phyloP scores from a whole-genome alignment of 352 stramenopile species.

The Thalassiosira exigua region DNA sequence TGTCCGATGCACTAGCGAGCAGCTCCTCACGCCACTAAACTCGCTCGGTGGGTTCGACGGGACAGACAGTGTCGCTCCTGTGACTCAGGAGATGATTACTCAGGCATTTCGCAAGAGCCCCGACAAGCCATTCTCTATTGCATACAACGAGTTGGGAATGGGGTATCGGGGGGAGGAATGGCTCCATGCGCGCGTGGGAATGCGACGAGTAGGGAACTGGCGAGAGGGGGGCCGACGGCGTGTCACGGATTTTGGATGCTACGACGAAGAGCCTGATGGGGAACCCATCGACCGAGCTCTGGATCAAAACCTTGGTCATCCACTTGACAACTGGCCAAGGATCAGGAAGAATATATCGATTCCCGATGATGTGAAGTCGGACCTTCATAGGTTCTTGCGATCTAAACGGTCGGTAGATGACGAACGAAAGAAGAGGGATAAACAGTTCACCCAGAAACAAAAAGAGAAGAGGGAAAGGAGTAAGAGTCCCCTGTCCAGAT shows the following conservation, averaged over 20 bases:
- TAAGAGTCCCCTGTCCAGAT: too few relatives aligned
- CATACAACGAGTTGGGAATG: conserved; percentile 2
- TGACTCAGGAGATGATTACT: not conserved
- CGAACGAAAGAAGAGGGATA: not conserved
- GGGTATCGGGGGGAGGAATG: not conserved
- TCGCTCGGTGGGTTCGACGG: conserved; percentile 5
- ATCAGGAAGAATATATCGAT: not conserved
- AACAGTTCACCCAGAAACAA: too few relatives aligned
- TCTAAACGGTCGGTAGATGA: not conserved
- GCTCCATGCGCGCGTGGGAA: not conserved
- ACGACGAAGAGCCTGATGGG: not conserved
- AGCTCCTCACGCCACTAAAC: conserved; percentile 18
- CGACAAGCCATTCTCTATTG: not conserved
- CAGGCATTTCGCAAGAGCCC: not conserved
- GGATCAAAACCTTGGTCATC: not conserved
- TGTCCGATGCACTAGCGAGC: conserved; percentile 7
- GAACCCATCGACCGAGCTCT: not conserved
- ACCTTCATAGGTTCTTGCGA: not conserved
- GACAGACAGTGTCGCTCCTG: not conserved
- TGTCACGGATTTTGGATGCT: conserved; percentile 4
- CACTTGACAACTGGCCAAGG: conserved; percentile 1
- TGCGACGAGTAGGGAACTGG: not conserved
- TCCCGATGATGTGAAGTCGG: not conserved
- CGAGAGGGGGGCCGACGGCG: not conserved
- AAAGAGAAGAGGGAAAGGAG: not conserved